Conservation (phyloP, 2,329 filamentous ascomycete genomes). For the Aureobasidium sp. region DNA sequence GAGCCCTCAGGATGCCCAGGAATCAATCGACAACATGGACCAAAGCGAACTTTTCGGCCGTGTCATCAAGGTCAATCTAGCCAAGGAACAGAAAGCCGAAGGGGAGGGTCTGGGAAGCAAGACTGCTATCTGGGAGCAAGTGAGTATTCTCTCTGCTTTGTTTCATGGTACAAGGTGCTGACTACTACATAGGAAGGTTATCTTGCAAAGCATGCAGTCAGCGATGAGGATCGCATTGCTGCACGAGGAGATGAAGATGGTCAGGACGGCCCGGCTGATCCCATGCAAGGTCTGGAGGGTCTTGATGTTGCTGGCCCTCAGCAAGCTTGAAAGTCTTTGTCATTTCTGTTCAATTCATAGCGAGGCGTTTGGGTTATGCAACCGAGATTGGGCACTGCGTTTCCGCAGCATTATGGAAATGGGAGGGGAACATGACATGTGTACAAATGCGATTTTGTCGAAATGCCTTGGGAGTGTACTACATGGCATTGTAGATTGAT, state of each 20-base stretch:
- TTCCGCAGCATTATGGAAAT: neutral
- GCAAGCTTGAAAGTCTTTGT: slow-evolving; percentile 46
- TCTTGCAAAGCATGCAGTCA: slow-evolving; percentile 77
- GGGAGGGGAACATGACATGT: neutral
- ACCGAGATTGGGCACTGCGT: neutral
- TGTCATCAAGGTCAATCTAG: slow-evolving; percentile 82
- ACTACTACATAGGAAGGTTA: slow-evolving; percentile 67
- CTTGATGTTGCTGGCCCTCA: slow-evolving; percentile 91
- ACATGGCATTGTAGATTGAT: neutral
- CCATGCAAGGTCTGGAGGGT: slow-evolving; percentile 92
- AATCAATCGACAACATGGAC: slow-evolving; percentile 99
- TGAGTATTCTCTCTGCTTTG: slow-evolving; percentile 36
- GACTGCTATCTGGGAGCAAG: slow-evolving; percentile 95
- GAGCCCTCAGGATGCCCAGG: slow-evolving; percentile 71
- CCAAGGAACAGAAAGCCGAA: slow-evolving; percentile 82
- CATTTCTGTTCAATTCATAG: neutral
- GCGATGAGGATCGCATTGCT: slow-evolving; percentile 61
- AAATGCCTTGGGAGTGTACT: no score
- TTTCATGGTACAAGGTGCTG: slow-evolving; percentile 9
- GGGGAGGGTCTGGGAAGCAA: slow-evolving; percentile 86
- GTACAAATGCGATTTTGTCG: neutral
- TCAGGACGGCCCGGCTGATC: slow-evolving; percentile 57
- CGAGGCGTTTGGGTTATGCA: slow-evolving; percentile 8
- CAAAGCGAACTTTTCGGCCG: slow-evolving; percentile 90
- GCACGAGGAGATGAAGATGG: slow-evolving; percentile 45